Percentiles rank a stretch among this genome's conserved stretches.
Conservation (phyloP, 371 early-diverging fungal species). For the Actinomucor elegans region DNA sequence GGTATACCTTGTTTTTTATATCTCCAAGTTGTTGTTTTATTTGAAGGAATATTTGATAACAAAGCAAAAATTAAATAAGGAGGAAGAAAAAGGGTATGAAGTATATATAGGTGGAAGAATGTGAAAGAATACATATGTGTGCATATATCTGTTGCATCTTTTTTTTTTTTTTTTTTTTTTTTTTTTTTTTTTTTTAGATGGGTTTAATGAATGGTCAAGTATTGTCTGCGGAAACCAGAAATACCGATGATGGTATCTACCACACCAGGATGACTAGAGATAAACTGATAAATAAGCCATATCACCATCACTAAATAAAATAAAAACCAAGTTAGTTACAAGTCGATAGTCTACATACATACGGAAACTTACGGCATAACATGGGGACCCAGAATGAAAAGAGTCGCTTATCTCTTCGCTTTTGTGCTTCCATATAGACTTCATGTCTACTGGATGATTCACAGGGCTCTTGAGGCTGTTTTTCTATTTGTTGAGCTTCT, state of each 20-base stretch:
- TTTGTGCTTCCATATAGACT: constrained; percentile 19
- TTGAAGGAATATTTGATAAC: too few species aligned
- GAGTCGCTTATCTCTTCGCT: constrained; percentile 40
- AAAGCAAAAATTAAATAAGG: too few species aligned
- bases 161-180: background rate
- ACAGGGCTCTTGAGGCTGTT: constrained; percentile 2
- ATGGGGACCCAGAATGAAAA: constrained; percentile 52
- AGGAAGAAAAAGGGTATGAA: background rate
- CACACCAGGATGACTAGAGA: constrained; percentile 28
- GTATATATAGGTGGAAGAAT: background rate
- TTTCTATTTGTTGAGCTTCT: constrained; percentile 1
- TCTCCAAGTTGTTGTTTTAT: too few species aligned
- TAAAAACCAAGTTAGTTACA: background rate
- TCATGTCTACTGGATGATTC: background rate
- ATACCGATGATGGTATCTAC: constrained; percentile 26
- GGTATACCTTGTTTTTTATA: too few species aligned
- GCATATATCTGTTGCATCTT: background rate
- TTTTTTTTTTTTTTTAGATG: background rate
- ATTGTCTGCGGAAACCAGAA: constrained; percentile 27
- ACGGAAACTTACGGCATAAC: constrained; percentile 38
- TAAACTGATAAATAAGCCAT: constrained; percentile 40
- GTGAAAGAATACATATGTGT: constrained; percentile 1
- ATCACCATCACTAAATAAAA: constrained; percentile 40
- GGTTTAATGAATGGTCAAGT: constrained; percentile 18
- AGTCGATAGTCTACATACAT: background rate